These are phyloP conservation scores for Lentinus tigrinus DNA, from an alignment of 768 basidiomycete genomes.

Conservation along the genomic window DNA sequence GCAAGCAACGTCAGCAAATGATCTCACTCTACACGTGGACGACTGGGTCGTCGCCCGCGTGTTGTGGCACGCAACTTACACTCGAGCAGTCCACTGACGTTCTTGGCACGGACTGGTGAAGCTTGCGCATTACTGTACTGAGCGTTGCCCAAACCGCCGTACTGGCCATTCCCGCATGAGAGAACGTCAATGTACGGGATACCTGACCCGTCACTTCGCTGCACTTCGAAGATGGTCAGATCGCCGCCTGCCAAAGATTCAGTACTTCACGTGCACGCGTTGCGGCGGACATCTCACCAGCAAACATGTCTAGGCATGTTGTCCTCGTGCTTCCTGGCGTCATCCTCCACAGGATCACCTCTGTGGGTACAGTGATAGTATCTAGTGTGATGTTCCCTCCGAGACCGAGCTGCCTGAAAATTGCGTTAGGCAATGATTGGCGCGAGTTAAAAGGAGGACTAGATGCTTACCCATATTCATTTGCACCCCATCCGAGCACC, in stretches of 20 bases:
- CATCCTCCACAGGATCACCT: slow-evolving; percentile 70
- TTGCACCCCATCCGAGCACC: slow-evolving; percentile 88
- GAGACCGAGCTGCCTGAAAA: slow-evolving; percentile 73
- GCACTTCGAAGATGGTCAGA: slow-evolving; percentile 73
- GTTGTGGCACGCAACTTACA: slow-evolving; percentile 49
- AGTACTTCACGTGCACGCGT: neutral
- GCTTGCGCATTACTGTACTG: slow-evolving; percentile 70
- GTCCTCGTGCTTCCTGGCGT: slow-evolving; percentile 49
- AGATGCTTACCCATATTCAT: slow-evolving; percentile 69
- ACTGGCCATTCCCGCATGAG: slow-evolving; percentile 82
- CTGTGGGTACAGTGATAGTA: slow-evolving; percentile 78
- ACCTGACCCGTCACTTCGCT: slow-evolving; percentile 42
- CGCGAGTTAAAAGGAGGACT: neutral
- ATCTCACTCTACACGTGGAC: neutral
- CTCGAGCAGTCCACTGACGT: slow-evolving; percentile 81
- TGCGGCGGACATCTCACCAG: slow-evolving; percentile 44
- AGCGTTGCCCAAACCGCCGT: slow-evolving; percentile 71
- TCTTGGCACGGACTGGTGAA: slow-evolving; percentile 69
- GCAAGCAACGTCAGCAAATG: neutral
- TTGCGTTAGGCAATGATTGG: slow-evolving; percentile 3
- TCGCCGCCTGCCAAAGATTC: slow-evolving; percentile 55
- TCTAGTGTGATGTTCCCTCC: slow-evolving; percentile 62
- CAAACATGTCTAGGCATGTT: slow-evolving; percentile 62
- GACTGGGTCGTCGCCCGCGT: too few species aligned
- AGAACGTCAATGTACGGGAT: slow-evolving; percentile 54